Conservation (phyloP, 164 flowering plant species). For the Platanus orientalis region DNA sequence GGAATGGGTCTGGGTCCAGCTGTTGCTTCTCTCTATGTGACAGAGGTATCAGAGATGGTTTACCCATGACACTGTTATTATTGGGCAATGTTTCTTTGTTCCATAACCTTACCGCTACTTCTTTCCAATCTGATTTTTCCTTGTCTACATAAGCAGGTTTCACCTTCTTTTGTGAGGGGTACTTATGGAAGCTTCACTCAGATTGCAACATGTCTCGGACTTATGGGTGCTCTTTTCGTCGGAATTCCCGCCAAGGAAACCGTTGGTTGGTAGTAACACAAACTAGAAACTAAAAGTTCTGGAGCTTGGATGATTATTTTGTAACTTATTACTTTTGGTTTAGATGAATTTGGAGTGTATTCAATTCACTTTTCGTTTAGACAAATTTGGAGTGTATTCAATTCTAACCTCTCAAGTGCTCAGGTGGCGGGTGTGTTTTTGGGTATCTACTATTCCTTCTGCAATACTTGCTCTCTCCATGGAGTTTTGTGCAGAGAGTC, state of each 20-base stretch:
- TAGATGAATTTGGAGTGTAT: neutral
- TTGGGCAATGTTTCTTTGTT: neutral
- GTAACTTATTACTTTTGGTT: neutral
- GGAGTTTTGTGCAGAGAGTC: constrained; percentile 85
- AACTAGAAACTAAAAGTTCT: neutral
- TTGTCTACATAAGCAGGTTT: constrained; percentile 22
- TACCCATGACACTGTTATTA: neutral
- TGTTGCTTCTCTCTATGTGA: constrained; percentile 62
- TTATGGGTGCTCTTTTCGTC: constrained; percentile 66
- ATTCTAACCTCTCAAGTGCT: neutral
- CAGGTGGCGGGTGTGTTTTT: constrained; percentile 98
- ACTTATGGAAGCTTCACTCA: constrained; percentile 96
- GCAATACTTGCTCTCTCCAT: constrained; percentile 66
- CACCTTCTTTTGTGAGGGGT: constrained; percentile 84
- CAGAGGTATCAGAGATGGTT: constrained; percentile 46
- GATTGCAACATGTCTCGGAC: constrained; percentile 93
- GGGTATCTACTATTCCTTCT: constrained; percentile 89
- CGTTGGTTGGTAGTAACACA: constrained; percentile 63
- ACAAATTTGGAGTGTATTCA: neutral
- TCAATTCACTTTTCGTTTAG: too few relatives aligned
- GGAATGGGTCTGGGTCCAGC: constrained; percentile 82
- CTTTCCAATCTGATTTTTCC: neutral
- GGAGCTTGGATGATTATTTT: neutral
- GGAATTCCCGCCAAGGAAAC: constrained; percentile 80
- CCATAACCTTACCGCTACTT: neutral